Base-by-base conservation (phyloP, 2,329 filamentous ascomycete species). In the Exophiala mesophila region DNA sequence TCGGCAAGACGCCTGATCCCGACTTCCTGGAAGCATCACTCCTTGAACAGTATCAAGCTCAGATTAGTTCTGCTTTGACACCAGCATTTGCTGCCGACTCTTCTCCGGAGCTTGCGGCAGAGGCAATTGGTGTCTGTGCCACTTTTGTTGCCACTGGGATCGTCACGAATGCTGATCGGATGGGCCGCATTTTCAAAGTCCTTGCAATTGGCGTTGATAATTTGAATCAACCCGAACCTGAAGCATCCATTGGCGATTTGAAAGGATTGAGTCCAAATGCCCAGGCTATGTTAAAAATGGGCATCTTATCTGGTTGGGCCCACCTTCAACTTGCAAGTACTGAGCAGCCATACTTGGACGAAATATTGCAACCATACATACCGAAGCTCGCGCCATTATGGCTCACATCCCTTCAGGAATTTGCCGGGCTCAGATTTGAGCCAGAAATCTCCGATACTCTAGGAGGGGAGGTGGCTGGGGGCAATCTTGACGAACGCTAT, bases 11-110 rank as follows among this genome's bases (percentile, higher is more conserved):
- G 1, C 86, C 90, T 2, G 92, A 98, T 65, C 94, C 92, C 0
- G 92, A 98, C 61, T 98, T 98, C 59, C 80, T 90, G n/a, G 92
- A 98, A 65, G 92, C 86, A 1, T 94, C 94, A 66, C 74, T 98
- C 12, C 75, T 98, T 3, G 94, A 98, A 63, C 92, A 98, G 64
- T 98, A 98, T 58, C 94, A 98, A 65, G 92, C 92, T 4, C 92
- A 98, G 61, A 98, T 98, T 60, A 89, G 89, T 57, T 97, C 92
- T 13, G 92, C 92, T 1, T 73, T 98, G 48, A 98, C 94, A 0
- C 92, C 92, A 3, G 94, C 92, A 0, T 98, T 98, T 66, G 89
- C 92, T 1, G 83, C 83, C 3, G 92, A 98, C 63, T 98, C 92
- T 0, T 96, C 90, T 1, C 89, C 94, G 1, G 92, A 98, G 63